A percentile compares a stretch with the other conserved stretches of the same genome.
These are phyloP conservation scores for Diaporthe helianthi DNA, from an alignment of 2,329 filamentous ascomycete species.

Conservation along the genomic window DNA sequence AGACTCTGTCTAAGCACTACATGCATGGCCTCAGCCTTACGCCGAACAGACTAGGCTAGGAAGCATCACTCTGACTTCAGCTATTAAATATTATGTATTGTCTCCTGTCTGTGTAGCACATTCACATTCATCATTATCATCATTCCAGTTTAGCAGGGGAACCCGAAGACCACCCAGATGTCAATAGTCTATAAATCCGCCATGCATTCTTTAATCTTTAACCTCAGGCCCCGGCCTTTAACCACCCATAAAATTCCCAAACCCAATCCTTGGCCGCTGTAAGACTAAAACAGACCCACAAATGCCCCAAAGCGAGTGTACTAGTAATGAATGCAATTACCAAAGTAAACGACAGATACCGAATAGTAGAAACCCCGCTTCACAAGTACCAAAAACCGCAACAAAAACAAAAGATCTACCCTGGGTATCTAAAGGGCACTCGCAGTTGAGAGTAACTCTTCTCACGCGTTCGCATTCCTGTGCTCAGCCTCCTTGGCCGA, in stretches of 20 bases:
- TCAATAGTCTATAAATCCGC: neutral
- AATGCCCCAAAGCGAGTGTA: neutral
- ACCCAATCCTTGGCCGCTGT: neutral
- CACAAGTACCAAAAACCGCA: neutral
- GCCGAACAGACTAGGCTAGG: too few species aligned
- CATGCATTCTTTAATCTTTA: constrained; percentile 9
- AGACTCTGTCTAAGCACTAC: too few species aligned
- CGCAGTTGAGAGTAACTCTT: neutral
- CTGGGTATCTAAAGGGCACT: constrained; percentile 1
- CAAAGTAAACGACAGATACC: neutral
- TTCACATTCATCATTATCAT: too few species aligned
- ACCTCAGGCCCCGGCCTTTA: too few species aligned
- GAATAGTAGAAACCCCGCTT: neutral
- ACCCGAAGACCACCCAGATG: too few species aligned
- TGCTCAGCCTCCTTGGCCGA: constrained; percentile 60
- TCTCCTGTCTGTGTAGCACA: too few species aligned
- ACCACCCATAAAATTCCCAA: neutral
- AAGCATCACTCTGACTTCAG: too few species aligned
- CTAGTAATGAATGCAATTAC: neutral
- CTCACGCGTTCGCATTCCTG: constrained; percentile 56
- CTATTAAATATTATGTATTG: too few species aligned
- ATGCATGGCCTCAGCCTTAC: too few species aligned
- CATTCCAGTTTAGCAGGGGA: too few species aligned
- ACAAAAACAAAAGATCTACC: neutral
- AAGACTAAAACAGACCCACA: neutral